Evolutionary conservation across 2,329 filamentous ascomycete species (phyloP).

Genomic region (Fusarium goolgardi): DNA sequence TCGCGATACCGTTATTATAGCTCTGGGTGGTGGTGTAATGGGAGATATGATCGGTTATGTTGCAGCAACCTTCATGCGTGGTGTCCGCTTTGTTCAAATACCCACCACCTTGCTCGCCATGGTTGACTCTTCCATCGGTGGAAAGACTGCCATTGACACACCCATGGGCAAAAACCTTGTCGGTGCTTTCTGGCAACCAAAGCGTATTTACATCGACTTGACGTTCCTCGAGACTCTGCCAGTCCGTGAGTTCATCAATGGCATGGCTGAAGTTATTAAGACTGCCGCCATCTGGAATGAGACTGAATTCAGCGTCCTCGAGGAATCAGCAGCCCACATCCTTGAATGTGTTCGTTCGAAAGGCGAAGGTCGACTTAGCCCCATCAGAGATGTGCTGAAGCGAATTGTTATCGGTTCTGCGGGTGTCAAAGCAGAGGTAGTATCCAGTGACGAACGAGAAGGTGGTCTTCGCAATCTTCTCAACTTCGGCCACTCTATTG

Average conservation of each 20-base stretch:
- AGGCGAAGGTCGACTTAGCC: conserved; percentile 69
- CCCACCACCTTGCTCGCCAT: conserved; percentile 94
- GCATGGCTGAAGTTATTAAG: conserved; percentile 98
- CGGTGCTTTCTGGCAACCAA: conserved; percentile 96
- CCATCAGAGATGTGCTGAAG: conserved; percentile 77
- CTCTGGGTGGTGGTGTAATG: conserved; percentile 94
- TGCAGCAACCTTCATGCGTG: conserved; percentile 98
- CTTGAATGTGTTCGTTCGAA: conserved; percentile 59
- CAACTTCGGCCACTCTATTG: conserved; percentile 98
- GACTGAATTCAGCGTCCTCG: conserved; percentile 83
- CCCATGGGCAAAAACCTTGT: conserved; percentile 96
- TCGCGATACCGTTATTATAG: conserved; percentile 93
- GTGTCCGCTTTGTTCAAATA: conserved; percentile 94
- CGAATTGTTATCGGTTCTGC: conserved; percentile 89
- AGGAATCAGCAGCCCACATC: conserved; percentile 82
- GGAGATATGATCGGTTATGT: conserved; percentile 98
- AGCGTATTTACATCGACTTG: conserved; percentile 93
- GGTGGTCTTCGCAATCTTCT: conserved; percentile 92
- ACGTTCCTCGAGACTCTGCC: conserved; percentile 91
- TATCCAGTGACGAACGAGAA: conserved; percentile 93
- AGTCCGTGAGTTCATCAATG: conserved; percentile 93
- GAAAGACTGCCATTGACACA: conserved; percentile 98
- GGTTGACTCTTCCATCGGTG: conserved; percentile 98
- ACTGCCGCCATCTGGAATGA: conserved; percentile 97
- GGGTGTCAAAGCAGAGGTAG: conserved; percentile 92